Base-by-base conservation (phyloP, 2,329 filamentous ascomycete species). In the Nigrospora sphaerica region DNA sequence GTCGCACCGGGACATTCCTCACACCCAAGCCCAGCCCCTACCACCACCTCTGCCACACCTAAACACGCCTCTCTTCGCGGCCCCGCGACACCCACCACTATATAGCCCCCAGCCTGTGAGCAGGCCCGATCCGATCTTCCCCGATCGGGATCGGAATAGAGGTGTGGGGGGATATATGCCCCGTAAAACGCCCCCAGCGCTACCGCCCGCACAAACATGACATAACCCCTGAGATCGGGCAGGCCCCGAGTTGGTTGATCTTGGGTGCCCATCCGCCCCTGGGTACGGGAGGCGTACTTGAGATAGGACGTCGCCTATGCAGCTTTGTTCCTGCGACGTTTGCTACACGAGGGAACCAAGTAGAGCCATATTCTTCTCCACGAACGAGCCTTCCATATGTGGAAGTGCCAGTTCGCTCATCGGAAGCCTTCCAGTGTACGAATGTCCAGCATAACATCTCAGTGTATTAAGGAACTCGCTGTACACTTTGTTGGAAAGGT, bases 111-210 rank as follows among this genome's bases (percentile, higher is more conserved):
- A 44, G 17, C 19, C 19, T 32, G 14, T 39, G 41, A 46, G 45
- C 16, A 46, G 47, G 10, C 48, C 56, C 41, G 61, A 63, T 47
- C 61, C 61, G 18, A 63, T 64, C 44, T 64, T 63, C 34, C 60
- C 60, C 23, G 54, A 62, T 45, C 53, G 61, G 54, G 60, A 64
- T 36, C 57, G 61, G 49, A 54, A 56, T 19, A 52, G 57, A 42
- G 58, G 53, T 42, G 60, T 55, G 31, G 52, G 58, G 33, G 61
- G 62, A 46, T 58, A 57, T 40, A 46, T 55, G 38, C 36, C 56
- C 9, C 59, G 58, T 45, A 53, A 56, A 32, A 44, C 56, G 11
- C 51, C 57, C 32, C 55, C 57, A 48, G 32, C 34, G 14, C 39
- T 18, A 17, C 54, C 58, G n/a, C 55, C 34, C 12, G 11, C 34